phyloP scores from a whole-genome alignment of 2,329 filamentous ascomycete species.

The Didymella keratinophila region DNA sequence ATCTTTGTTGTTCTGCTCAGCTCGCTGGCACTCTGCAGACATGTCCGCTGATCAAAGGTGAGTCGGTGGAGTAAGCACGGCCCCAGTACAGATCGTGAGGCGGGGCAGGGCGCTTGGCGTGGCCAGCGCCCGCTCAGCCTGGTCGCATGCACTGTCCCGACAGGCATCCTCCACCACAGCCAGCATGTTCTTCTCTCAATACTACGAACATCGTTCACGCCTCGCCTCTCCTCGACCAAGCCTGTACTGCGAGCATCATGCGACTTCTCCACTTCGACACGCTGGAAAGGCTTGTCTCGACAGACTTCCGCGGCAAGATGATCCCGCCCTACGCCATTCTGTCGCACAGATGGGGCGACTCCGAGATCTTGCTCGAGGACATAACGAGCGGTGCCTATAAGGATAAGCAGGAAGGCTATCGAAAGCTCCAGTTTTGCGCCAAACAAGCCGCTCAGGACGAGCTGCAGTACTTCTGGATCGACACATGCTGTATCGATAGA shows the following conservation, averaged over 20 bases:
- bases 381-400: conserved; percentile 22
- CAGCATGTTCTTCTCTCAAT: not conserved
- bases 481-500: conserved; percentile 10
- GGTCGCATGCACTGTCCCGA: conserved; percentile 16
- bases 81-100: too few relatives aligned
- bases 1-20: too few relatives aligned
- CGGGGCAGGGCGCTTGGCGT: conserved; percentile 1
- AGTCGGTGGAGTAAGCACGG: too few relatives aligned
- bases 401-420: conserved; percentile 23
- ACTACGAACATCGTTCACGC: not conserved
- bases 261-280: conserved; percentile 24
- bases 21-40: too few relatives aligned
- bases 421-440: conserved; percentile 32
- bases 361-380: conserved; percentile 42
- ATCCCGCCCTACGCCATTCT: conserved; percentile 45
- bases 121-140: conserved; percentile 8
- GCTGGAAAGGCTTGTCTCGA: conserved; percentile 18
- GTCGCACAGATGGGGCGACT: conserved; percentile 45
- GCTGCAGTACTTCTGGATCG: conserved; percentile 26
- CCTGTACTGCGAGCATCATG: conserved; percentile 3
- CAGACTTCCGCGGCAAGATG: conserved; percentile 24
- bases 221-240: not conserved
- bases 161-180: too few relatives aligned
- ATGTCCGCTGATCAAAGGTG: too few relatives aligned
- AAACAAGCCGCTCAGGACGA: conserved; percentile 27